Percentiles rank a stretch among this genome's conserved stretches.
Conservation (phyloP, 495 filamentous ascomycete species). For the Aspergillus cristatus region DNA sequence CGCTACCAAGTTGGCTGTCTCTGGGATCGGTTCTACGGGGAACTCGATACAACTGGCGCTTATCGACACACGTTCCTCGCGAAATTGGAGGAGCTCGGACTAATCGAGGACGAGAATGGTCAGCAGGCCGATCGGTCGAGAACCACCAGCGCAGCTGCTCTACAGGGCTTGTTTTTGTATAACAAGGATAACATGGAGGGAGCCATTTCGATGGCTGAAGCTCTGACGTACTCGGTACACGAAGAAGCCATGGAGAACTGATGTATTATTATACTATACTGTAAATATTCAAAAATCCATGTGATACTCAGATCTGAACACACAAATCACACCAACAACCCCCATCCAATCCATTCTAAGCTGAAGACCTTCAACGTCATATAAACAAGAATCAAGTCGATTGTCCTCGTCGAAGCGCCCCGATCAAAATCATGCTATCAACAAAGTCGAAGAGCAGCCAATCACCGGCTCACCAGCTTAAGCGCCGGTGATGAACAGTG, state of each 20-base stretch:
- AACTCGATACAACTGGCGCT: conserved; percentile 54
- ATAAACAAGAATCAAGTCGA: too few relatives aligned
- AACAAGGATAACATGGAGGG: conserved; percentile 86
- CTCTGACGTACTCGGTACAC: conserved; percentile 36
- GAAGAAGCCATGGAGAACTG: conserved; percentile 19
- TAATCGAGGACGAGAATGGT: conserved; percentile 42
- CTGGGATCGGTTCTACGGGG: conserved; percentile 92
- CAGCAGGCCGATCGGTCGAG: conserved; percentile 27
- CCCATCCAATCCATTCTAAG: conserved; percentile 3
- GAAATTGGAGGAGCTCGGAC: conserved; percentile 39
- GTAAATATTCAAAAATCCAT: conserved; percentile 16
- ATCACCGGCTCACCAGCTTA: conserved; percentile 10
- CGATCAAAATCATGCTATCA: not conserved
- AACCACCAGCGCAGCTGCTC: conserved; percentile 72
- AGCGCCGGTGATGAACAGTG: conserved; percentile 13
- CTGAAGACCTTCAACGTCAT: too few relatives aligned
- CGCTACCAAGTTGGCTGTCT: conserved; percentile 74
- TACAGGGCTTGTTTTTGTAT: conserved; percentile 90
- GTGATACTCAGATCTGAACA: too few relatives aligned
- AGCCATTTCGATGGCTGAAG: conserved; percentile 71
- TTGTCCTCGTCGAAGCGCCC: too few relatives aligned
- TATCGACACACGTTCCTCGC: conserved; percentile 40
- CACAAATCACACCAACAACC: not conserved
- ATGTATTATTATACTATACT: conserved; percentile 25
- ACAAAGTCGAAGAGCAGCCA: conserved; percentile 5